Evolutionary conservation across 2,329 filamentous ascomycete genomes (phyloP), one percentile per base, ranked within the genome.

Genomic region (Pyricularia pennisetigena): DNA sequence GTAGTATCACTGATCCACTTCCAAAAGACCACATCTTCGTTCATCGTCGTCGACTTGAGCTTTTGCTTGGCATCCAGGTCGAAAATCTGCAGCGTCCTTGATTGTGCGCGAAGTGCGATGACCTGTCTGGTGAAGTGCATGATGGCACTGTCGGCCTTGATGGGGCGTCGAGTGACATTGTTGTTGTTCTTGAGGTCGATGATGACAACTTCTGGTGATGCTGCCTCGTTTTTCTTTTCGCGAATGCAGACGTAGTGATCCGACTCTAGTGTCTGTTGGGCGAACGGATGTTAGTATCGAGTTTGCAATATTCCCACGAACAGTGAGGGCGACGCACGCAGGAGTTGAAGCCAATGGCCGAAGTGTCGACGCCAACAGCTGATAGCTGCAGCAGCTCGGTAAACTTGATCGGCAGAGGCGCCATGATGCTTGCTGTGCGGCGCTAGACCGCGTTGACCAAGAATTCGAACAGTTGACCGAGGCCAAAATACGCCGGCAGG

Each of bases 101-200:
- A 91, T 79, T 97, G 93, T 65, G 95, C 94, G 82, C 97, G 97
- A 73, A 99, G 87, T 71, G 96, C 95, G 76, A 99, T 98, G 78
- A 99, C 92, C 79, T 97, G 93, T 78, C 90, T 92, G 74, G 86
- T 90, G 92, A 93, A 97, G 87, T 99, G 95, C 95, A 99, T 98
- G 78, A 99, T 97, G 75, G 96, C 95, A 87, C 94, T 98, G 82
- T 99, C 95, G 76, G 95, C 95, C 85, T 97, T 98, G 84, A 99
- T 99, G 65, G 94, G 93, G 78, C 94, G 88, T 76, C 92, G 90
- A 74, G 93, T 95, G 79, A 97, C 89, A 83, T 95, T 94, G 87
- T 97, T 97, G 82, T 89, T 89, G 82, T 97, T 96, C 82, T 98
- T 97, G 77, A 99, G 90, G 81, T 99, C 92, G 82, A 99, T 84